These are phyloP conservation scores for Orbilia blumenaviensis DNA, from an alignment of 2,329 filamentous ascomycete species.

Conservation along the genomic window DNA sequence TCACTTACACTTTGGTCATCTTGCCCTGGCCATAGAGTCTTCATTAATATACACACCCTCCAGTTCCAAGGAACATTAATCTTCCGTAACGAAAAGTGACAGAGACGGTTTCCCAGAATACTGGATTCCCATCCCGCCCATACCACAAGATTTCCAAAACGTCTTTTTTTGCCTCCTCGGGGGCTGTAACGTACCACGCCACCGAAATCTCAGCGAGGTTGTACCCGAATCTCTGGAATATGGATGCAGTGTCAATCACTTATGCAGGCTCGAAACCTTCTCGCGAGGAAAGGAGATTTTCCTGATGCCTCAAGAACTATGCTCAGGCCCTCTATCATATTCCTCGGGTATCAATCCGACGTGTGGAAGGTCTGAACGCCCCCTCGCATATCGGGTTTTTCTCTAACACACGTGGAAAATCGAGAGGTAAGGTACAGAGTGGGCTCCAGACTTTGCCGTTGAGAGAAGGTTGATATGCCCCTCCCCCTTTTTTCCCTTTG, in stretches of 20 bases:
- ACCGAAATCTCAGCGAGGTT: conserved; percentile 30
- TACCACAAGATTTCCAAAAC: conserved; percentile 18
- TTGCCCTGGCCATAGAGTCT: too few species aligned
- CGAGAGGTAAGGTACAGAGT: neutral
- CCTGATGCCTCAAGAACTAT: neutral
- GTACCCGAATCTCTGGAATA: conserved; percentile 35
- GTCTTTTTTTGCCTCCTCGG: neutral
- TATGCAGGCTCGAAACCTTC: conserved; percentile 33
- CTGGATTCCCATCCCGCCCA: conserved; percentile 28
- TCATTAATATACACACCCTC: neutral
- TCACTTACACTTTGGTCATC: neutral
- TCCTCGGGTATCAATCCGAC: conserved; percentile 31
- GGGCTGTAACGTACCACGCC: conserved; percentile 24
- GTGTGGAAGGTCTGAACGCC: conserved; percentile 36
- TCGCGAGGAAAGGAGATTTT: conserved; percentile 21
- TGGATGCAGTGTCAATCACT: conserved; percentile 25
- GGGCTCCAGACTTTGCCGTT: conserved; percentile 2
- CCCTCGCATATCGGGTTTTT: conserved; percentile 40
- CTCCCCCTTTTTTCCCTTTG: conserved; percentile 8
- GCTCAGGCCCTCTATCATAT: conserved; percentile 26
- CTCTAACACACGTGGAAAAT: conserved; percentile 48
- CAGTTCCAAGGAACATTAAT: neutral
- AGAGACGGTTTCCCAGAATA: conserved; percentile 30
- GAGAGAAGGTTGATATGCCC: conserved; percentile 6
- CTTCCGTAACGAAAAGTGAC: conserved; percentile 5